Percentiles rank a stretch among this genome's conserved stretches.
Evolutionary conservation across 139 green algal genomes (phyloP).

Genomic region (Chlamydomonas sphaeroides): DNA sequence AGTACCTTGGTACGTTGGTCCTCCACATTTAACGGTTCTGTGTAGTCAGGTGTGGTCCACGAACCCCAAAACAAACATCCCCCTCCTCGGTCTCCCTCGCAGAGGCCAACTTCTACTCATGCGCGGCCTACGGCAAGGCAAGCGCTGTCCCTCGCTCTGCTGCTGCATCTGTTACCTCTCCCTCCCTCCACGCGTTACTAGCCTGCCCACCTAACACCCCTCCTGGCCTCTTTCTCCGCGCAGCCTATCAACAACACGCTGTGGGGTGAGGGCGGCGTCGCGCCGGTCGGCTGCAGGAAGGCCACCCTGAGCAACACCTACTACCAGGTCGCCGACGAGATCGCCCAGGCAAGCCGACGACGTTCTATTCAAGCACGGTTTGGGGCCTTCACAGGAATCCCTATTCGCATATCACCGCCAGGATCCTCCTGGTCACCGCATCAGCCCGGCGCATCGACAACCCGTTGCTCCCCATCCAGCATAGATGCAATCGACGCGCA

Average conservation of each 20-base stretch:
- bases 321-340: conserved; percentile 5
- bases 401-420: no score
- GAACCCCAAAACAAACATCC: no score
- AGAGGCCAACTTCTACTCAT: conserved; percentile 33
- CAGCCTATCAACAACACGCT: not conserved
- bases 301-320: not conserved
- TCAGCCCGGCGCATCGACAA: no score
- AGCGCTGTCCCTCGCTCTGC: not conserved
- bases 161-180: not conserved
- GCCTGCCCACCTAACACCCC: no score
- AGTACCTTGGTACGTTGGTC: not conserved
- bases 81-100: not conserved
- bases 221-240: not conserved
- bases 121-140: conserved; percentile 24
- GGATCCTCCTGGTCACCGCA: no score
- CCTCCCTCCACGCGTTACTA: no score
- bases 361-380: not conserved
- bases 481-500: no score
- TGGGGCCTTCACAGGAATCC: not conserved
- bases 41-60: no score
- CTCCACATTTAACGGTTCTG: no score
- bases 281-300: not conserved
- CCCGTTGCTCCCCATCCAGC: no score
- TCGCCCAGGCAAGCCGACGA: no score
- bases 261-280: not conserved